A percentile compares a stretch with the other conserved stretches of the same genome.
Conservation (phyloP, 768 basidiomycete species). For the Cyclocybe aegerita region DNA sequence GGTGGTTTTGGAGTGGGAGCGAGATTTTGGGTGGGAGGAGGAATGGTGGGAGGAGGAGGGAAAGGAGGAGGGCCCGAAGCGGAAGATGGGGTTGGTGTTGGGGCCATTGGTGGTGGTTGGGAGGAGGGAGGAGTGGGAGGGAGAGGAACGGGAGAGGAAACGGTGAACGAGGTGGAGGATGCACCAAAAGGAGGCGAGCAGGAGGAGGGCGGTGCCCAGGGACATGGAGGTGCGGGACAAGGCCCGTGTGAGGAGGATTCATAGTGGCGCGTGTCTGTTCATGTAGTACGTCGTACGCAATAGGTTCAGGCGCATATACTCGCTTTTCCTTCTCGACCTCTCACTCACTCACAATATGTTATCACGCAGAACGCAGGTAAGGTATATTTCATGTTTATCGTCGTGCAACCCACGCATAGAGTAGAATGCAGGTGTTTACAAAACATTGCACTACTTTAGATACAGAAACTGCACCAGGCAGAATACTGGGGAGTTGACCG, state of each 20-base stretch:
- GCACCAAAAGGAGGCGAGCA: background rate
- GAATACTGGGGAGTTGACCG: background rate
- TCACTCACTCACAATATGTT: too few species aligned
- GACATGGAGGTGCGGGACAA: background rate
- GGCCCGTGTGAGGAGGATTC: background rate
- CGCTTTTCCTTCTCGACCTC: too few species aligned
- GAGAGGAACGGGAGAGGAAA: background rate
- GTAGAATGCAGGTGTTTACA: background rate
- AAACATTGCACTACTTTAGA: background rate
- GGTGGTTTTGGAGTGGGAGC: slow-evolving; percentile 6
- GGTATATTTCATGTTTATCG: background rate
- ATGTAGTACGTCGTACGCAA: too few species aligned
- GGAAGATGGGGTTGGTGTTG: too few species aligned
- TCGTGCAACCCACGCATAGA: background rate
- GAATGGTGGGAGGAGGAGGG: too few species aligned
- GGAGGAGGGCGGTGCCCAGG: background rate
- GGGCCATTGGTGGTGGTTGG: too few species aligned
- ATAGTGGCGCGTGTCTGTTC: too few species aligned
- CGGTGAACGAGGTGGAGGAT: background rate
- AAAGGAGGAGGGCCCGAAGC: too few species aligned
- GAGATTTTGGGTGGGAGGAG: slow-evolving; percentile 9
- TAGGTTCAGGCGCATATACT: background rate
- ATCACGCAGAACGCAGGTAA: too few species aligned
- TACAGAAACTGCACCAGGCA: slow-evolving; percentile 10
- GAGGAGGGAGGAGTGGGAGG: background rate